Evolutionary conservation across 768 basidiomycete species (phyloP), one percentile per base, ranked within the genome.

Genomic region (Kwoniella dendrophila): DNA sequence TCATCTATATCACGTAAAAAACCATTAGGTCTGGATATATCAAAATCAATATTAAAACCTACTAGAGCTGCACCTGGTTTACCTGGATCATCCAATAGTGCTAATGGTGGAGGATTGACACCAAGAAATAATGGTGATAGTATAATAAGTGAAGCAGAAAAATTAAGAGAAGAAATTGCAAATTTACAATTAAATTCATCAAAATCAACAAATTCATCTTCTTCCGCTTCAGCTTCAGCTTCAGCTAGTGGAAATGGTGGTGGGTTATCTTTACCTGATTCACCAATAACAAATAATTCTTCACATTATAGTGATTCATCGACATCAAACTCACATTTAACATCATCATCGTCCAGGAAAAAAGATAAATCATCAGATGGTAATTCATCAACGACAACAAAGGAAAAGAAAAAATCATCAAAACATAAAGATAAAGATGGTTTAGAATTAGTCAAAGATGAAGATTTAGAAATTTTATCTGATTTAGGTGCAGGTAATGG

Each of bases 401-500:
- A n/a, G n/a, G n/a, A n/a, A 49, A 68, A 68, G 51, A 62, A 64
- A 44, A 59, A 44, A n/a, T 69, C 63, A 48, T 56, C 50, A 10
- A 62, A 54, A 38, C 53, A 63, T 24, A 63, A 62, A 38, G 90
- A 88, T 71, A 86, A 87, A 33, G 89, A 91, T 81, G 87, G 87
- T 77, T 90, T 90, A 80, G 76, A 83, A 69, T 90, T 95, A 73
- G 81, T 98, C 34, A 74, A 73, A 70, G 87, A 88, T 69, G 93
- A 95, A 77, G 96, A 98, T 78, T 82, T 99, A 75, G 88, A 88
- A 80, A 90, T 94, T 67, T 76, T 98, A 47, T 85, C 86, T 56
- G 96, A 99, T 79, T 84, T 99, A 2, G 96, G 96, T 3, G 88
- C 90, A 68, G 96, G 96, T 3, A 98, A 98, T 74, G 94, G 96